phyloP scores from a whole-genome alignment of 2,329 filamentous ascomycete genomes.

The Penicillium sp. region DNA sequence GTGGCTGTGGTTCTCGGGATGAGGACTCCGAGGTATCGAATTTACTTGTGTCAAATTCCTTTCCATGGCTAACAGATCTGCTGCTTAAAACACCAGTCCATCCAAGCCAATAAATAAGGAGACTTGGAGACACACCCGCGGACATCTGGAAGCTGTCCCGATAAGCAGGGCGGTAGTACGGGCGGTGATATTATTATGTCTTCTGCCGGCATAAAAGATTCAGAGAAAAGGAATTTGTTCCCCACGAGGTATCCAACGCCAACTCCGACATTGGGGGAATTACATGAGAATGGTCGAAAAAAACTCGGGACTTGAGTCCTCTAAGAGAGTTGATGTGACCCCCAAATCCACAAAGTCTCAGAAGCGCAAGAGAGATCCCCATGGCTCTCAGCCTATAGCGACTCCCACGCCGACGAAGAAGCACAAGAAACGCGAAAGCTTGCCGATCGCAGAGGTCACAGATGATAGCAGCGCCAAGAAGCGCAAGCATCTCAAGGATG shows the following conservation, averaged over 20 bases:
- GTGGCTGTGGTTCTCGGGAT: constrained; percentile 28
- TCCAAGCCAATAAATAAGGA: neutral
- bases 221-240: constrained; percentile 18
- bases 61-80: constrained; percentile 24
- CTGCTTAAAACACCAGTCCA: constrained; percentile 5
- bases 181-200: constrained; percentile 1
- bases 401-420: constrained; percentile 43
- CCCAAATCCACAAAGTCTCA: constrained; percentile 28
- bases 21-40: constrained; percentile 15
- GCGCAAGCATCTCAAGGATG: constrained; percentile 24
- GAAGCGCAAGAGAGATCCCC: constrained; percentile 38
- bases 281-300: constrained; percentile 45
- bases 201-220: constrained; percentile 29
- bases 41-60: neutral
- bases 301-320: constrained; percentile 49
- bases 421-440: constrained; percentile 29
- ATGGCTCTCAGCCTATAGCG: constrained; percentile 26
- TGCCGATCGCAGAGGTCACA: constrained; percentile 14
- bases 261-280: constrained; percentile 14
- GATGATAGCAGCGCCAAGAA: constrained; percentile 36
- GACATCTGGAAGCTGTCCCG: constrained; percentile 9
- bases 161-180: constrained; percentile 1
- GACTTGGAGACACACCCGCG: neutral
- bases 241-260: neutral
- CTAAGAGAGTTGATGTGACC: constrained; percentile 26